These are phyloP conservation scores for Naegleria lovaniensis DNA, from an alignment of 208 protist genomes.

Conservation along the genomic window DNA sequence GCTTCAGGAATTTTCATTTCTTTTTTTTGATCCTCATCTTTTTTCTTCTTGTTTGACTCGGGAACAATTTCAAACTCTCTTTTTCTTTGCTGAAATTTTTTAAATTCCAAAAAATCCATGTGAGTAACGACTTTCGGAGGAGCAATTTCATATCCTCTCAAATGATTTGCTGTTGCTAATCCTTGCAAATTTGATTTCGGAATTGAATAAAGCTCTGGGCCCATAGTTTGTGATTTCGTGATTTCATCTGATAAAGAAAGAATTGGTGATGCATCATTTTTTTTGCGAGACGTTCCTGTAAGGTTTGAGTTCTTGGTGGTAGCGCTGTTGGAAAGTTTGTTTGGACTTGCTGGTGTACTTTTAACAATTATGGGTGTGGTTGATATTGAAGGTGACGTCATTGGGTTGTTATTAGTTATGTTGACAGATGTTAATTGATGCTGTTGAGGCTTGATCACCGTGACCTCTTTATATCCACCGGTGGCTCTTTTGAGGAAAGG, in stretches of 20 bases:
- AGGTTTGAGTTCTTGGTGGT: too few species aligned
- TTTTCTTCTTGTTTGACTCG: not conserved
- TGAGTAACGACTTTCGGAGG: not conserved
- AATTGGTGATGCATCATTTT: too few species aligned
- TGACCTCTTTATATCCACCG: not conserved
- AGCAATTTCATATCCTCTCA: not conserved
- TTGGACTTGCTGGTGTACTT: too few species aligned
- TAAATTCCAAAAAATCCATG: not conserved
- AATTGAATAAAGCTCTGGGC: not conserved
- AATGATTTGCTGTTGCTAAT: not conserved
- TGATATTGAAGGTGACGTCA: too few species aligned
- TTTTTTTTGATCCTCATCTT: not conserved
- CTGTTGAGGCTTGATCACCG: too few species aligned
- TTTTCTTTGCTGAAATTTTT: not conserved
- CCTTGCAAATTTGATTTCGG: not conserved
- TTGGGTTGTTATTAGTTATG: too few species aligned
- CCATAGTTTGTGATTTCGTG: not conserved
- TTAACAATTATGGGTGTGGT: too few species aligned
- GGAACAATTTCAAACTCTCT: not conserved
- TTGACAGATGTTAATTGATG: too few species aligned
- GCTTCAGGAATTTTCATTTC: not conserved
- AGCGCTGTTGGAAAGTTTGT: too few species aligned
- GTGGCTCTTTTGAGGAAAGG: not conserved
- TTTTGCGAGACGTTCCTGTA: too few species aligned
- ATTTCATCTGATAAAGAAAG: too few species aligned